phyloP scores from a whole-genome alignment of 495 filamentous ascomycete genomes.

The Venustampulla echinocandica region DNA sequence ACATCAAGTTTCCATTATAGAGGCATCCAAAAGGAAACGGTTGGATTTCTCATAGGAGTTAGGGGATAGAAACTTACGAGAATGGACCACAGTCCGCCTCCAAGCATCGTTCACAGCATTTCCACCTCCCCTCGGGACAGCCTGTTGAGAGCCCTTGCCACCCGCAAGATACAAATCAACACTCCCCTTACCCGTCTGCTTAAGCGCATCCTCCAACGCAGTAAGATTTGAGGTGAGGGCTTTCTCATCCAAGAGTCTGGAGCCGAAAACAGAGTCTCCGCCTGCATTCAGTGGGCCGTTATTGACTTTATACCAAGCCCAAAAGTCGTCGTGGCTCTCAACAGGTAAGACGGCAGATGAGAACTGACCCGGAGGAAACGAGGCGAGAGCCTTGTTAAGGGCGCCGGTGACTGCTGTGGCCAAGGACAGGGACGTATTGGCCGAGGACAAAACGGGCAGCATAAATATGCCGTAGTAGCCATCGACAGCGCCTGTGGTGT shows the following conservation, averaged over 20 bases:
- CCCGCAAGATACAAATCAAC: slow-evolving; percentile 37
- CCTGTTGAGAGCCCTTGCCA: slow-evolving; percentile 31
- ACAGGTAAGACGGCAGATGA: slow-evolving; percentile 30
- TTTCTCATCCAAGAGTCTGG: slow-evolving; percentile 30
- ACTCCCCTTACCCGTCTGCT: slow-evolving; percentile 20
- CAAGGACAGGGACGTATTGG: slow-evolving; percentile 11
- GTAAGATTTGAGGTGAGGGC: slow-evolving; percentile 25
- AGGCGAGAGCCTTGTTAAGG: slow-evolving; percentile 28
- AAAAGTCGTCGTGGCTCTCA: slow-evolving; percentile 34
- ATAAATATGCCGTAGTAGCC: slow-evolving; percentile 27
- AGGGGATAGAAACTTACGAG: slow-evolving; percentile 9
- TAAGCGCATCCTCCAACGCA: slow-evolving; percentile 21
- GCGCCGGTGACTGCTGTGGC: slow-evolving; percentile 6
- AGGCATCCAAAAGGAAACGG: too few relatives aligned
- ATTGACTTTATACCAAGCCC: slow-evolving; percentile 36
- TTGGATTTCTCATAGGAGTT: too few relatives aligned
- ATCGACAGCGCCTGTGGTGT: slow-evolving; percentile 15
- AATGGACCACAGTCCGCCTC: slow-evolving; percentile 33
- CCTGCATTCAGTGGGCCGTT: slow-evolving; percentile 29
- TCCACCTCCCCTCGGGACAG: slow-evolving; percentile 19
- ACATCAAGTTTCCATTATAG: too few relatives aligned
- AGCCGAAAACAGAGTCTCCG: slow-evolving; percentile 33
- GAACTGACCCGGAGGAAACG: neutral
- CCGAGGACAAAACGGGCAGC: slow-evolving; percentile 12
- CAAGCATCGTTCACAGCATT: slow-evolving; percentile 37